These are phyloP conservation scores for Globisporangium polare DNA, from an alignment of 352 stramenopile species.

Conservation along the genomic window DNA sequence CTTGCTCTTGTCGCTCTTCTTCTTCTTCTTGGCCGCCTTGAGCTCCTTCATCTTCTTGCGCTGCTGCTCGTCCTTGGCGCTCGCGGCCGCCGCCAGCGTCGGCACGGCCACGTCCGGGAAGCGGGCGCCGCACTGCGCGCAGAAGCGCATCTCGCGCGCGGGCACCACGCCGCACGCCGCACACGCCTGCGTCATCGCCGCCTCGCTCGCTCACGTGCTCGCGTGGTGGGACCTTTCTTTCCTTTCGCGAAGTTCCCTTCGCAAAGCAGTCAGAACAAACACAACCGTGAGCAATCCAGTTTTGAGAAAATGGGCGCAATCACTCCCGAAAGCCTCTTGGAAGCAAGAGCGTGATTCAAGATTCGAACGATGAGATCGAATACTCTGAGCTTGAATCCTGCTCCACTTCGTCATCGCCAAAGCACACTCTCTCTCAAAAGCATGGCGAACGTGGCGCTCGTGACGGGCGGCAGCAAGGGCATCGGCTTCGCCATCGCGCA, in stretches of 20 bases:
- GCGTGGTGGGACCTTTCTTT: neutral
- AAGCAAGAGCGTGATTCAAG: no score
- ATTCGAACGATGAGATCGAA: no score
- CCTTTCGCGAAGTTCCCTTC: neutral
- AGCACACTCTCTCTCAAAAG: neutral
- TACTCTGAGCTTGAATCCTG: no score
- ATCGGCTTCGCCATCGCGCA: constrained; percentile 74
- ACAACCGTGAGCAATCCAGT: no score
- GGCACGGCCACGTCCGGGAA: constrained; percentile 13
- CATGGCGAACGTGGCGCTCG: constrained; percentile 33
- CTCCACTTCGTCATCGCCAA: no score
- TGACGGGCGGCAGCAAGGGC: constrained; percentile 76
- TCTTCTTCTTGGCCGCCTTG: constrained; percentile 14
- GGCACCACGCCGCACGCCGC: constrained; percentile 33
- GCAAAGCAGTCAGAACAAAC: neutral
- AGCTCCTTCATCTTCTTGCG: constrained; percentile 13
- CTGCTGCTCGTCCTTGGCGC: constrained; percentile 18
- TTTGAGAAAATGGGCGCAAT: no score
- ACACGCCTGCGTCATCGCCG: constrained; percentile 28
- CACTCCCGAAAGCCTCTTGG: no score
- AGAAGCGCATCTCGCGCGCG: constrained; percentile 35
- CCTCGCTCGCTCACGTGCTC: neutral
- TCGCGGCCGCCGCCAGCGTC: constrained; percentile 7
- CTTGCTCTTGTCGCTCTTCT: constrained; percentile 20
- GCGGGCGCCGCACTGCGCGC: constrained; percentile 44